Conservation (phyloP, 1,284 basidiomycete species). For the Cystobasidiaceae sp. region DNA sequence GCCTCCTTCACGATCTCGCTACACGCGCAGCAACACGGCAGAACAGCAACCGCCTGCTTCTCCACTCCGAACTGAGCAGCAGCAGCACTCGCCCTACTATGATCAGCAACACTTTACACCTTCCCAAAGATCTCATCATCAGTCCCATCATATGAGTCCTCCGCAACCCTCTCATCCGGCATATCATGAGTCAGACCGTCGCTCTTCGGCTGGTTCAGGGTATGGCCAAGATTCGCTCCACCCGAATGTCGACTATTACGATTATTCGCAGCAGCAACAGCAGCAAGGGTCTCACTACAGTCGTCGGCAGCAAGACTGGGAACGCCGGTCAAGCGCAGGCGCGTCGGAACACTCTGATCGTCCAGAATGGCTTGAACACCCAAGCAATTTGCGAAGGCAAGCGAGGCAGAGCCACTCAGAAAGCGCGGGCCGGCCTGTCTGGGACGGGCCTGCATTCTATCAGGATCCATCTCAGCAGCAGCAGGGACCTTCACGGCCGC, state of each 20-base stretch:
- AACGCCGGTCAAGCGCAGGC: conserved; percentile 15
- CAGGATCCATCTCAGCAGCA: too few relatives aligned
- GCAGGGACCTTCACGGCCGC: conserved; percentile 1
- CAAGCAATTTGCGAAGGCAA: background rate
- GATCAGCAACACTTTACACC: background rate
- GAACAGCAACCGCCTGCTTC: background rate
- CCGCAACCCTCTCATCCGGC: background rate
- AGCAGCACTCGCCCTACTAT: background rate
- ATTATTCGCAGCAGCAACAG: background rate
- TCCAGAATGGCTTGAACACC: conserved; percentile 9
- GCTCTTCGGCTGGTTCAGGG: conserved; percentile 15
- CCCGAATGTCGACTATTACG: background rate
- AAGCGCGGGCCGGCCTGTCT: too few relatives aligned
- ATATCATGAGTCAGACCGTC: conserved; percentile 4
- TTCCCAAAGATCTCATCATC: conserved; percentile 3
- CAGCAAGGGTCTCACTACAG: too few relatives aligned
- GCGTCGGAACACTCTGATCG: conserved; percentile 4
- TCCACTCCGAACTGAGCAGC: background rate
- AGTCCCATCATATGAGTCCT: background rate
- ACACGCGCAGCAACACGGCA: background rate
- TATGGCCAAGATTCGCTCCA: too few relatives aligned
- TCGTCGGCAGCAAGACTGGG: conserved; percentile 15
- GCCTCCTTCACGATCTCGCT: background rate
- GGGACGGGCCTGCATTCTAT: too few relatives aligned
- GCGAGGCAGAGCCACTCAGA: conserved; percentile 12